Percentiles rank a stretch among this genome's conserved stretches.
phyloP scores from a whole-genome alignment of 176 grass and related monocot species.

The Aegilops longissima region DNA sequence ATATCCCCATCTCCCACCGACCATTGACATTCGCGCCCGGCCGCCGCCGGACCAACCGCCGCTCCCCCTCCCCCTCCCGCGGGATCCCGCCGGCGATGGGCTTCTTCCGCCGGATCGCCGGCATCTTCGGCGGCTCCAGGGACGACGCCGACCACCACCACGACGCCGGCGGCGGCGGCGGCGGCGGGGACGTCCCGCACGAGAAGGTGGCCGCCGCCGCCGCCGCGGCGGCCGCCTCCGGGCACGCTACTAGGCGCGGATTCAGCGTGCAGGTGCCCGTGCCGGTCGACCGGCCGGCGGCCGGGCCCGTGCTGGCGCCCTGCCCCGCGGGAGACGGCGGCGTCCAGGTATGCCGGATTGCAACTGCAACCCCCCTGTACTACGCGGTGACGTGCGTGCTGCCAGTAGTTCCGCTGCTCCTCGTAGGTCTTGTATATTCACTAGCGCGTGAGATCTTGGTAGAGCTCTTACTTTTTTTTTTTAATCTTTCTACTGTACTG shows the following conservation, averaged over 20 bases:
- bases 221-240: not conserved
- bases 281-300: slow-evolving; percentile 37
- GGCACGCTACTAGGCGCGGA: slow-evolving; percentile 32
- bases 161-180: not conserved
- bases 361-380: not conserved
- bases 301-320: slow-evolving; percentile 41
- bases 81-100: slow-evolving; percentile 37
- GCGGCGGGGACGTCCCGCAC: slow-evolving; percentile 26
- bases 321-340: slow-evolving; percentile 52
- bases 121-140: slow-evolving; percentile 41
- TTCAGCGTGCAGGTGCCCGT: slow-evolving; percentile 60
- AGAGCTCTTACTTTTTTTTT: not conserved
- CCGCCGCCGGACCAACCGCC: slow-evolving; percentile 32
- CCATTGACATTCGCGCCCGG: slow-evolving; percentile 25
- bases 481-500: not conserved
- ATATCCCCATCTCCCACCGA: not conserved
- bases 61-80: not conserved
- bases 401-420: not conserved
- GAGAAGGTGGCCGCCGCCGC: slow-evolving; percentile 27
- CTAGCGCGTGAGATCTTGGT: slow-evolving; percentile 20
- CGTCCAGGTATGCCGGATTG: slow-evolving; percentile 48
- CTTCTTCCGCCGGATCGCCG: slow-evolving; percentile 36
- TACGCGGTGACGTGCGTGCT: not conserved
- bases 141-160: slow-evolving; percentile 51
- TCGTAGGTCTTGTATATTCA: not conserved